A percentile compares a stretch with the other conserved stretches of the same genome.
These are phyloP conservation scores for Platanthera guangdongensis DNA, from an alignment of 106 monocot genomes.

Conservation along the genomic window DNA sequence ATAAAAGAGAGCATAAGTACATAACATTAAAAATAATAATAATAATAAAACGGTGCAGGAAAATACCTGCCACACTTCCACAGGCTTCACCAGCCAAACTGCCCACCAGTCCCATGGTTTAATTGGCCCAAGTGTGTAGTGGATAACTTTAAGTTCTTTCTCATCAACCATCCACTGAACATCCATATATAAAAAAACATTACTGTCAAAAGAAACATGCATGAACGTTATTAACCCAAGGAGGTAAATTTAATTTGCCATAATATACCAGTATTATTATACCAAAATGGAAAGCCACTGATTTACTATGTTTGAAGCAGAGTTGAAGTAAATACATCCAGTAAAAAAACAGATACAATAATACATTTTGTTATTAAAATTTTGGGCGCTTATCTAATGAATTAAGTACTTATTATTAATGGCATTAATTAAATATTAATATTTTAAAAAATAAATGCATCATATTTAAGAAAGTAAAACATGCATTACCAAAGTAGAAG, in stretches of 20 bases:
- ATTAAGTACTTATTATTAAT: too few relatives aligned
- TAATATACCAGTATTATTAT: background rate
- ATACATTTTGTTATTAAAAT: background rate
- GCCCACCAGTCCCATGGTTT: constrained; percentile 99
- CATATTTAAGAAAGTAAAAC: too few relatives aligned
- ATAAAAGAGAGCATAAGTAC: background rate
- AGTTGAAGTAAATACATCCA: background rate
- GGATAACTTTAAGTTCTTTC: constrained; percentile 84
- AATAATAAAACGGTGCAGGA: background rate
- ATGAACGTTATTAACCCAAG: background rate
- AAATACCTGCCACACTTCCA: constrained; percentile 92
- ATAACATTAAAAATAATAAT: background rate
- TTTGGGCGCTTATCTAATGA: too few relatives aligned
- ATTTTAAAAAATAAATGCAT: too few relatives aligned
- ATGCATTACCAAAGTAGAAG: too few relatives aligned
- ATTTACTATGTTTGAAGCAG: background rate
- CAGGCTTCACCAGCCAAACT: constrained; percentile 95
- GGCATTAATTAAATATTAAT: too few relatives aligned
- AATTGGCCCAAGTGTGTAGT: constrained; percentile 96
- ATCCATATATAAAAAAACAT: constrained; percentile 7
- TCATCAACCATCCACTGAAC: constrained; percentile 99
- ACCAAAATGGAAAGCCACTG: background rate
- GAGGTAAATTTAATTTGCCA: background rate
- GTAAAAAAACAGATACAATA: background rate
- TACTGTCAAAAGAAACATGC: background rate